These are phyloP conservation scores for Calonectria multiphialidica DNA, from an alignment of 2,329 filamentous ascomycete genomes.

Conservation along the genomic window DNA sequence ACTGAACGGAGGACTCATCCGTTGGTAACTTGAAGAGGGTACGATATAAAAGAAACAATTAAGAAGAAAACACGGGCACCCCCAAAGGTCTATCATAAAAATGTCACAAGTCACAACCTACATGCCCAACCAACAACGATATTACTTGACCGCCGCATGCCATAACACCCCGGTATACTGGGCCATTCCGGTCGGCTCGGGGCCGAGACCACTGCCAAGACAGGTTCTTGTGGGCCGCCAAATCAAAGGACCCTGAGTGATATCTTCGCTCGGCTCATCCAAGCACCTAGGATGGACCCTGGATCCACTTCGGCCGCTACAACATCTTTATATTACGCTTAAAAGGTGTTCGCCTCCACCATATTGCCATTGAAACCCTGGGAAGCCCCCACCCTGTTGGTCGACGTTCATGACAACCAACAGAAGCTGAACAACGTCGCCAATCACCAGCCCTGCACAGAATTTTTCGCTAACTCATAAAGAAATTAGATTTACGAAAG, in stretches of 20 bases:
- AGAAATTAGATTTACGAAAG: not conserved
- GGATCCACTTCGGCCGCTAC: not conserved
- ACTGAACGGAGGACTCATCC: not conserved
- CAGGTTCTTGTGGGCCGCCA: not conserved
- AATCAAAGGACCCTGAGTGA: not conserved
- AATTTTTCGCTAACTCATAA: not conserved
- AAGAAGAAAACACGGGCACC: not conserved
- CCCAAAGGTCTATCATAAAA: not conserved
- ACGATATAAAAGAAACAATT: not conserved
- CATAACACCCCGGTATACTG: too few species aligned
- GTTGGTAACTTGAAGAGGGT: not conserved
- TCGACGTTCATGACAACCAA: not conserved
- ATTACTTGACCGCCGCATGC: too few species aligned
- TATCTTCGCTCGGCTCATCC: not conserved
- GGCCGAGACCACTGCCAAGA: not conserved
- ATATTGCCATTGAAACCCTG: not conserved
- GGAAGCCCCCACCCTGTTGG: not conserved
- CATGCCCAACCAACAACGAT: too few species aligned
- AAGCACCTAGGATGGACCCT: not conserved
- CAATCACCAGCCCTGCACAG: not conserved
- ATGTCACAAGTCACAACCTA: too few species aligned
- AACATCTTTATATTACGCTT: not conserved
- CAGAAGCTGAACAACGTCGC: not conserved
- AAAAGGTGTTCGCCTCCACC: not conserved
- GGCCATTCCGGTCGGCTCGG: too few species aligned